phyloP scores from a whole-genome alignment of 163 green algal genomes.

The Scenedesmus sp. region DNA sequence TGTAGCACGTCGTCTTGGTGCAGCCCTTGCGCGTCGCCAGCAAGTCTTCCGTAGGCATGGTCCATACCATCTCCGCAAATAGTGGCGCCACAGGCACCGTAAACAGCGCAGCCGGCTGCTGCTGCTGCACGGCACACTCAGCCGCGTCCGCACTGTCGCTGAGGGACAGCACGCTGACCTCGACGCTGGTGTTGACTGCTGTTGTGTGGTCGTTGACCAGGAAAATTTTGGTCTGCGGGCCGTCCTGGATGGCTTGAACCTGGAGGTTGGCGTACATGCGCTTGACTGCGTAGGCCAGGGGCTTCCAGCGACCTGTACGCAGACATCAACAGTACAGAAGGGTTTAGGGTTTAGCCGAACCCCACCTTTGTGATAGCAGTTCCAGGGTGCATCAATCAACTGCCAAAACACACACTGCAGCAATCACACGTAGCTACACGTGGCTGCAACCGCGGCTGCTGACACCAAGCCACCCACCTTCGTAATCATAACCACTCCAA shows the following conservation, averaged over 20 bases:
- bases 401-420: not conserved
- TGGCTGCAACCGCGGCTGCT: not conserved
- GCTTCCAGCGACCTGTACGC: constrained; percentile 44
- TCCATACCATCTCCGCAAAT: constrained; percentile 16
- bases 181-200: not conserved
- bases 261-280: constrained; percentile 39
- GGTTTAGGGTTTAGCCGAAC: not conserved
- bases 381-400: not conserved
- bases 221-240: constrained; percentile 7
- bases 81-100: not conserved
- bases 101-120: not conserved
- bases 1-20: constrained; percentile 11
- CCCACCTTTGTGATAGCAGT: too few relatives aligned
- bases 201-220: constrained; percentile 12
- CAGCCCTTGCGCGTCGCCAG: not conserved
- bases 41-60: not conserved
- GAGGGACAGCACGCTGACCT: constrained; percentile 8
- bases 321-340: not conserved
- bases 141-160: not conserved
- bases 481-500: constrained; percentile 53
- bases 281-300: constrained; percentile 41
- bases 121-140: not conserved
- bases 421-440: not conserved
- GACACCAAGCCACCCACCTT: not conserved
- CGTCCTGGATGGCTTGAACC: constrained; percentile 30